Percentiles rank a stretch among this genome's conserved stretches.
These are phyloP conservation scores for Dothiorella sarmentorum DNA, from an alignment of 2,329 filamentous ascomycete genomes.

Conservation along the genomic window DNA sequence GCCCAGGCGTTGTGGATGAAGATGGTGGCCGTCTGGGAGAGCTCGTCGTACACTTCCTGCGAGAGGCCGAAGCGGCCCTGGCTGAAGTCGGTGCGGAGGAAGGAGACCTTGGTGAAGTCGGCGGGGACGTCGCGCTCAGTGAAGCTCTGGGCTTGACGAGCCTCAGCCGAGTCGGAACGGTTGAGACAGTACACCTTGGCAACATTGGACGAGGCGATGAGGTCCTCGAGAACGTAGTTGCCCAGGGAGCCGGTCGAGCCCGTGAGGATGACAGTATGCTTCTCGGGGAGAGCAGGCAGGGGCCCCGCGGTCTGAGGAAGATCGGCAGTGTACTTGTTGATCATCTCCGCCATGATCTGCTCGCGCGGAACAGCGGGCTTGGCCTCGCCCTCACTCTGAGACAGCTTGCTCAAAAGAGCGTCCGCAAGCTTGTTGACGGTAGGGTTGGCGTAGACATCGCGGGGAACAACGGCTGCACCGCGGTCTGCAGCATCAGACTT, in stretches of 20 bases:
- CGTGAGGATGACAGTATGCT: slow-evolving; percentile 21
- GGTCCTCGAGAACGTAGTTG: slow-evolving; percentile 19
- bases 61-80: slow-evolving; percentile 19
- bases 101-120: slow-evolving; percentile 16
- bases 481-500: background rate
- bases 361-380: slow-evolving; percentile 17
- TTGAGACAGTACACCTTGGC: slow-evolving; percentile 21
- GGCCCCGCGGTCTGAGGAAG: slow-evolving; percentile 17
- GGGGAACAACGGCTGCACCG: slow-evolving; percentile 23
- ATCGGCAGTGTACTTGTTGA: slow-evolving; percentile 30
- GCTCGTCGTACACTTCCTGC: background rate
- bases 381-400: background rate
- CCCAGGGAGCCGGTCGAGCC: slow-evolving; percentile 22
- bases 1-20: slow-evolving; percentile 39
- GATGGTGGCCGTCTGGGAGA: slow-evolving; percentile 21
- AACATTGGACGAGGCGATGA: slow-evolving; percentile 17
- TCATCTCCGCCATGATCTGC: slow-evolving; percentile 27
- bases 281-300: background rate
- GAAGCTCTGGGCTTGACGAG: background rate
- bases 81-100: slow-evolving; percentile 19
- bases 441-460: slow-evolving; percentile 32
- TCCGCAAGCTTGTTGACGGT: slow-evolving; percentile 27
- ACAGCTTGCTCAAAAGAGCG: slow-evolving; percentile 15
- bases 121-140: background rate
- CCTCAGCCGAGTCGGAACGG: background rate